phyloP scores from a whole-genome alignment of 192 early-diverging fungal genomes.

The Lobosporangium transversale region DNA sequence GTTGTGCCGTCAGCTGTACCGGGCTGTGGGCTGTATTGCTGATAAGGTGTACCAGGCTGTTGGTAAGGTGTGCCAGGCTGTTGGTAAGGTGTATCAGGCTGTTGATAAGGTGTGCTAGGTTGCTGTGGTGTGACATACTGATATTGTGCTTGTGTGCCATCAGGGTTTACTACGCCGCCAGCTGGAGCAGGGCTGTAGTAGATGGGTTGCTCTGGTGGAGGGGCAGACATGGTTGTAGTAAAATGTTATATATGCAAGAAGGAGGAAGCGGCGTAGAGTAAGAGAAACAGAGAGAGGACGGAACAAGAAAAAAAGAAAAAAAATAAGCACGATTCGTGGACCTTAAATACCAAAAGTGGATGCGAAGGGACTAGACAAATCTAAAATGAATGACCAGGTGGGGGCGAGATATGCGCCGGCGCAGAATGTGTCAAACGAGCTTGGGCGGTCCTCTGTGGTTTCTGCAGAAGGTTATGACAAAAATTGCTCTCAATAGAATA shows the following conservation, averaged over 20 bases:
- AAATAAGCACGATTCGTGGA: too few relatives aligned
- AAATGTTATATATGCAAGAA: neutral
- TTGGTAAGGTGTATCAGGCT: conserved; percentile 6
- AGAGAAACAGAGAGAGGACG: neutral
- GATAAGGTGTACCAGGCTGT: neutral
- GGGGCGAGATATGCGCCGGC: too few relatives aligned
- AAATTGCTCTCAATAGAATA: too few relatives aligned
- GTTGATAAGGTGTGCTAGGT: conserved; percentile 11
- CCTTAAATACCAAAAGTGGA: too few relatives aligned
- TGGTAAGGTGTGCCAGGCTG: neutral
- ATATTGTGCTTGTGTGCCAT: conserved; percentile 1
- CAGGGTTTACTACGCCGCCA: neutral
- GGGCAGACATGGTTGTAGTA: conserved; percentile 12
- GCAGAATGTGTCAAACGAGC: too few relatives aligned
- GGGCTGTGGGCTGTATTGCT: neutral
- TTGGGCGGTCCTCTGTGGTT: too few relatives aligned
- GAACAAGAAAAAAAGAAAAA: too few relatives aligned
- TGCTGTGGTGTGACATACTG: conserved; percentile 19
- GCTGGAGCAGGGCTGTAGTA: conserved; percentile 27
- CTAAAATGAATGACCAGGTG: too few relatives aligned
- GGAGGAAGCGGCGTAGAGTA: too few relatives aligned
- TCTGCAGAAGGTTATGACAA: too few relatives aligned
- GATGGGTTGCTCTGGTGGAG: conserved; percentile 26
- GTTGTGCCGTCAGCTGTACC: neutral
- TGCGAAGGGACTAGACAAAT: too few relatives aligned